Conservation (phyloP, 2,329 filamentous ascomycete species). For the Nothopassalora personata region DNA sequence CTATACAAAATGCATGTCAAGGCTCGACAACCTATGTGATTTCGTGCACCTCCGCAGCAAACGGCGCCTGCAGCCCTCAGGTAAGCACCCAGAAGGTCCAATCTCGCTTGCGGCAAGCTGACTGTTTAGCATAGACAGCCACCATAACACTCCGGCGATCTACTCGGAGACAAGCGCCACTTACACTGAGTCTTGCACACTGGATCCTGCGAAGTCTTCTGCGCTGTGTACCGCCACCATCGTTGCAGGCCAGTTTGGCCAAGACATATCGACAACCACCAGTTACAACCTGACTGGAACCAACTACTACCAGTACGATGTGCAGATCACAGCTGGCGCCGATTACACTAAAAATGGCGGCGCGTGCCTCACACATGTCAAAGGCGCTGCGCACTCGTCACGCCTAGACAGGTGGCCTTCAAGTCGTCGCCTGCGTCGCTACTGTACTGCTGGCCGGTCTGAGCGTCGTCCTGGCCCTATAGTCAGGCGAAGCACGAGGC, state of each 20-base stretch:
- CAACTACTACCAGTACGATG: slow-evolving; percentile 19
- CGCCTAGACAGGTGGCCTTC: not conserved
- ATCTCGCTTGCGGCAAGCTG: not conserved
- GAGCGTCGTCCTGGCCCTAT: not conserved
- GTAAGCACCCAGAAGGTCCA: slow-evolving; percentile 2
- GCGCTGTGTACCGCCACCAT: slow-evolving; percentile 20
- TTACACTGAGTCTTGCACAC: slow-evolving; percentile 20
- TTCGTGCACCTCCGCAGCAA: slow-evolving; percentile 20
- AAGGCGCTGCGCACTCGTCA: not conserved
- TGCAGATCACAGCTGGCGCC: slow-evolving; percentile 18
- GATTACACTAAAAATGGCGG: slow-evolving; percentile 16
- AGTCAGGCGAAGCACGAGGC: not conserved
- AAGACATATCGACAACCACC: slow-evolving; percentile 16
- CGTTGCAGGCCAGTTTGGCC: slow-evolving; percentile 13
- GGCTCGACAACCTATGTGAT: slow-evolving; percentile 23
- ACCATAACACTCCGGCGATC: slow-evolving; percentile 24
- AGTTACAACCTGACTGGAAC: slow-evolving; percentile 19
- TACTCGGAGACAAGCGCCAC: slow-evolving; percentile 22
- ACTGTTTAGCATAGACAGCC: slow-evolving; percentile 13
- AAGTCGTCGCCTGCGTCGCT: not conserved
- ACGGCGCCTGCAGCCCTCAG: slow-evolving; percentile 12
- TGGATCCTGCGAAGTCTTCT: slow-evolving; percentile 12
- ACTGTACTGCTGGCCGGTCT: slow-evolving; percentile 1
- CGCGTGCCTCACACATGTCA: slow-evolving; percentile 12
- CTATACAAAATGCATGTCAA: slow-evolving; percentile 20